Evolutionary conservation across 441 rosid genomes (phyloP).

Genomic region (Jatropha podagrica): DNA sequence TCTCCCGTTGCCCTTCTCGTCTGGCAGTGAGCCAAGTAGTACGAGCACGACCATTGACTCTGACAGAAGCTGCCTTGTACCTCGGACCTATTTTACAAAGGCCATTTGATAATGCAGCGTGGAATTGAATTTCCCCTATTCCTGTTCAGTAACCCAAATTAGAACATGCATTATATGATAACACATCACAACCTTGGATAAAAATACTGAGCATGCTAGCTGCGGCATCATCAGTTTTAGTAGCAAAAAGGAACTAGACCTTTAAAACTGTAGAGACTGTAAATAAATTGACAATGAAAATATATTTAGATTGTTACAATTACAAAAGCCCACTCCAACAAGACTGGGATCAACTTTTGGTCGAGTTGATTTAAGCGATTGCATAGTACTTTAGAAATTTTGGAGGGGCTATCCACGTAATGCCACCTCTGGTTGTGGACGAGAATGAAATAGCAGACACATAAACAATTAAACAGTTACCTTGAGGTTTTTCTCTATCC

Average conservation of each 20-base stretch:
- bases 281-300: not conserved
- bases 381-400: not conserved
- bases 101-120: conserved; percentile 61
- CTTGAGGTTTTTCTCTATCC: conserved; percentile 54
- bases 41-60: conserved; percentile 13
- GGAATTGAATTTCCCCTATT: conserved; percentile 60
- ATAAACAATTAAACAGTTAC: conserved; percentile 38
- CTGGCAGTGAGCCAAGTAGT: conserved; percentile 66
- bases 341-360: not conserved
- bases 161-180: not conserved
- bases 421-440: not conserved
- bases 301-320: not conserved
- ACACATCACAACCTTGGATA: not conserved
- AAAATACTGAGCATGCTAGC: not conserved
- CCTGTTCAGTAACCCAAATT: conserved; percentile 42
- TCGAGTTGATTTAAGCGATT: not conserved
- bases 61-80: conserved; percentile 63
- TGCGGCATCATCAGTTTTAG: not conserved
- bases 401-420: not conserved
- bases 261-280: not conserved
- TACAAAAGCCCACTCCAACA: not conserved
- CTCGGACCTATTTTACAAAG: conserved; percentile 57
- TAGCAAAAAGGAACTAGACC: not conserved
- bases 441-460: conserved; percentile 9
- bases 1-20: conserved; percentile 58